A percentile compares a stretch with the other conserved stretches of the same genome.
Conservation (phyloP, 345 rosid species). For the Sisymbrium altissimum region DNA sequence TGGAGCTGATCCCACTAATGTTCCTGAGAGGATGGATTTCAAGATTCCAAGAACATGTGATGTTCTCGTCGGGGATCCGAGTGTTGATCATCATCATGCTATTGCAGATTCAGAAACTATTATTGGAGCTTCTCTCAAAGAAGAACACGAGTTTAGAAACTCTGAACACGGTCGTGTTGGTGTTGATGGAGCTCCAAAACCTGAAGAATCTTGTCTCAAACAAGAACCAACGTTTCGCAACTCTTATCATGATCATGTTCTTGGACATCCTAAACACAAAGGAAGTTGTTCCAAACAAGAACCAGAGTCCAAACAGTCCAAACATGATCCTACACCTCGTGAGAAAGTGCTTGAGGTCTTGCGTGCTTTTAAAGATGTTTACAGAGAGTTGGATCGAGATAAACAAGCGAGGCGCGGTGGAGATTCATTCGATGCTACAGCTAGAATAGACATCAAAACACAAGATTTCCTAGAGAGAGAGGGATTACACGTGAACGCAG, state of each 20-base stretch:
- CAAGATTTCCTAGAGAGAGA: slow-evolving; percentile 44
- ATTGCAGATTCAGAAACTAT: not conserved
- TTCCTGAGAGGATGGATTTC: not conserved
- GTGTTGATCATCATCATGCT: not conserved
- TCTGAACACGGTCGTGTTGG: not conserved
- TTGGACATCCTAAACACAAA: not conserved
- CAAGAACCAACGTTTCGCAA: not conserved
- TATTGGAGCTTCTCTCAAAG: not conserved
- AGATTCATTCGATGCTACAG: slow-evolving; percentile 13
- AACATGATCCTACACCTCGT: not conserved
- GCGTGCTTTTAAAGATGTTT: slow-evolving; percentile 55
- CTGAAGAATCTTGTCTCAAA: not conserved
- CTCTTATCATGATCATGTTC: not conserved
- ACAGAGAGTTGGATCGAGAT: slow-evolving; percentile 51
- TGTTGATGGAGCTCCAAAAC: not conserved
- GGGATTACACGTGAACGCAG: slow-evolving; percentile 40
- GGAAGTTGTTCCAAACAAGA: not conserved
- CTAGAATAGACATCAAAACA: slow-evolving; percentile 56
- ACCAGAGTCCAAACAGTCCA: not conserved
- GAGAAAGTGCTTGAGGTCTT: slow-evolving; percentile 60
- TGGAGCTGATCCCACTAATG: not conserved
- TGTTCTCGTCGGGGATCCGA: not conserved
- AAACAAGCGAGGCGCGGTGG: slow-evolving; percentile 50
- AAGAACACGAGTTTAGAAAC: not conserved
- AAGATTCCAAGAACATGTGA: slow-evolving; percentile 5